Conservation (phyloP, 352 stramenopile genomes). For the Phytophthora tentaculata region DNA sequence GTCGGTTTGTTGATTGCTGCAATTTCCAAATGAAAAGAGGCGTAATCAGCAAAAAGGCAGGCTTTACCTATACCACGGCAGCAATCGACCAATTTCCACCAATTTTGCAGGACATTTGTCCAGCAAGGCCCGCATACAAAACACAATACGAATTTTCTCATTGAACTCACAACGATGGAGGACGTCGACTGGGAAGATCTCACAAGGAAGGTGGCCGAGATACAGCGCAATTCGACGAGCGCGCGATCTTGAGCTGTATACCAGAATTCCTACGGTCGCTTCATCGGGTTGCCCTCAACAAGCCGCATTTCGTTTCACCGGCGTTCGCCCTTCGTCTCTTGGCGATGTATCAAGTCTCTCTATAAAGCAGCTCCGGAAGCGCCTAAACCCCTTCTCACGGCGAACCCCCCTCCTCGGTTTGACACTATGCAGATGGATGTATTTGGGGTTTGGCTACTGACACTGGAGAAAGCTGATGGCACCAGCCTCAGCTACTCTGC, state of each 20-base stretch:
- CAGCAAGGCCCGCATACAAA: not conserved
- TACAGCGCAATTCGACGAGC: not conserved
- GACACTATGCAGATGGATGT: conserved; percentile 7
- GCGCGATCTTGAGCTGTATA: conserved; percentile 7
- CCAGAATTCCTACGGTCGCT: conserved; percentile 14
- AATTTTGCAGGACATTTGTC: conserved; percentile 3
- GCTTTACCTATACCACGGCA: not conserved
- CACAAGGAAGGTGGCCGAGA: conserved; percentile 2
- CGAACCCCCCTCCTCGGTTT: conserved; percentile 16
- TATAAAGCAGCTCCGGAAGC: conserved; percentile 7
- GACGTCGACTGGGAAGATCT: conserved; percentile 11
- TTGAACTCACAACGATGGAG: not conserved
- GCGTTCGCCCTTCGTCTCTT: conserved; percentile 4
- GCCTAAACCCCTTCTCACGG: not conserved
- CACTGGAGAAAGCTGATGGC: conserved; percentile 24
- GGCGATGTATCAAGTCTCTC: conserved; percentile 3
- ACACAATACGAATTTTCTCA: not conserved
- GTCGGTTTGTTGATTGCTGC: not conserved
- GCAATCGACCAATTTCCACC: not conserved
- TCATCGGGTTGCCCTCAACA: conserved; percentile 17
- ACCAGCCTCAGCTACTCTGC: conserved; percentile 19
- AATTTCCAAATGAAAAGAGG: conserved; percentile 4
- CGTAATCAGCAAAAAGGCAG: not conserved
- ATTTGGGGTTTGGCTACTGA: conserved; percentile 27
- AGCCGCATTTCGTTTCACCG: not conserved